These are phyloP conservation scores for Debaryomyces prosopidis DNA, from an alignment of 805 yeast species.

Conservation along the genomic window DNA sequence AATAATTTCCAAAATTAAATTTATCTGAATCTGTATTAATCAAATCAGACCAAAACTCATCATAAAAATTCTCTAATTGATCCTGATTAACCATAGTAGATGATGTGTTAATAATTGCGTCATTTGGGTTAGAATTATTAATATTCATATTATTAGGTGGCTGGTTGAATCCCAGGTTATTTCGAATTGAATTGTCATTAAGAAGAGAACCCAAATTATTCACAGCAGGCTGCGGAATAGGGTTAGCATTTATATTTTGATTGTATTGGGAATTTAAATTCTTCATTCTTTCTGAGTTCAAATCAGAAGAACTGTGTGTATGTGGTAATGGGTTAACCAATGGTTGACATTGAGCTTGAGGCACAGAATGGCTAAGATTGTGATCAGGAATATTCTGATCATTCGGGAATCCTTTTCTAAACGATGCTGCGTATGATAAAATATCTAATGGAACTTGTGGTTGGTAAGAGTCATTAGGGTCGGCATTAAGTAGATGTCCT, in stretches of 20 bases:
- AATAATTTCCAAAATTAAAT: constrained; percentile 30
- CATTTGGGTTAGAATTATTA: background rate
- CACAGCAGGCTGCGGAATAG: background rate
- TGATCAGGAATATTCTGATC: background rate
- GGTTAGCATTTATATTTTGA: background rate
- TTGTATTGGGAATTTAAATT: background rate
- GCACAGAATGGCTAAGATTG: background rate
- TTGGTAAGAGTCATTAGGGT: constrained; percentile 4
- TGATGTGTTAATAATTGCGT: background rate
- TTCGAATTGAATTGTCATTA: constrained; percentile 2
- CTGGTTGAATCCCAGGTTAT: background rate
- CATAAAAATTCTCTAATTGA: constrained; percentile 51
- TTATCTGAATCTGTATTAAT: constrained; percentile 36
- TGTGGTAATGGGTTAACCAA: background rate
- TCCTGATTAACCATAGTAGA: background rate
- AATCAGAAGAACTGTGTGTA: background rate
- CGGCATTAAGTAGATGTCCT: constrained; percentile 8
- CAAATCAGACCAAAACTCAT: constrained; percentile 71
- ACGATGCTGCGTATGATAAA: constrained; percentile 42
- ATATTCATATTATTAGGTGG: background rate
- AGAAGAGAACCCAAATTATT: constrained; percentile 7
- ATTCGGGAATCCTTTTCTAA: constrained; percentile 18
- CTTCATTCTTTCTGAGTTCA: background rate
- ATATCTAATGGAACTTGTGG: constrained; percentile 38
- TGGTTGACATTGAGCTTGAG: background rate